Conservation (phyloP, 305 asterid species). For the Withania somnifera region DNA sequence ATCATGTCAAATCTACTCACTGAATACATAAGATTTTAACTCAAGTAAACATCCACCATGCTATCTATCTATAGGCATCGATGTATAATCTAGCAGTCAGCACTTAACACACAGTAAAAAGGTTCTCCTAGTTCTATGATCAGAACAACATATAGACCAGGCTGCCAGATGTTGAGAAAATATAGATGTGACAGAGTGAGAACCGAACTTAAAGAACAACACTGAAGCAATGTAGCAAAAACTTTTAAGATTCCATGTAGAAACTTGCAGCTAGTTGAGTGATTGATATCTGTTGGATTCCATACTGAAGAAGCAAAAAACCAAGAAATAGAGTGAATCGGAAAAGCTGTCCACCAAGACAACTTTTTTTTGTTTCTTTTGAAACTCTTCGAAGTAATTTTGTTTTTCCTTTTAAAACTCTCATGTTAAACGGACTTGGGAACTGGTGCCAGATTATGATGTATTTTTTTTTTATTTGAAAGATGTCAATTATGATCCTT, state of each 20-base stretch:
- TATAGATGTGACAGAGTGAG: neutral
- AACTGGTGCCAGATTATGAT: neutral
- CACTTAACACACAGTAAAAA: neutral
- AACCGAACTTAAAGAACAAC: neutral
- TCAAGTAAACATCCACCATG: neutral
- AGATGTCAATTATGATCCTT: neutral
- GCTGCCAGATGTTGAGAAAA: neutral
- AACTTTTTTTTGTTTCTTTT: no score
- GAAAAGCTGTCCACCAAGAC: neutral
- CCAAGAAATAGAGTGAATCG: neutral
- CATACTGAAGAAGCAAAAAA: neutral
- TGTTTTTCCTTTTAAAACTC: no score
- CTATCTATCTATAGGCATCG: neutral
- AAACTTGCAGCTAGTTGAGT: neutral
- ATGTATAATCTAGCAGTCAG: neutral
- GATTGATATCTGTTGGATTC: neutral
- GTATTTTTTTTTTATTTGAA: neutral
- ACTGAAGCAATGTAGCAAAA: neutral
- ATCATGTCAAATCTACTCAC: neutral
- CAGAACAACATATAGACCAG: neutral
- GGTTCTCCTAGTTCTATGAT: neutral
- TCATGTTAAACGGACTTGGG: neutral
- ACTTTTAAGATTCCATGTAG: neutral
- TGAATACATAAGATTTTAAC: neutral
- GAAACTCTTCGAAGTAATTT: no score